phyloP scores from a whole-genome alignment of 192 early-diverging fungal species.

The Jimgerdemannia lactiflua region DNA sequence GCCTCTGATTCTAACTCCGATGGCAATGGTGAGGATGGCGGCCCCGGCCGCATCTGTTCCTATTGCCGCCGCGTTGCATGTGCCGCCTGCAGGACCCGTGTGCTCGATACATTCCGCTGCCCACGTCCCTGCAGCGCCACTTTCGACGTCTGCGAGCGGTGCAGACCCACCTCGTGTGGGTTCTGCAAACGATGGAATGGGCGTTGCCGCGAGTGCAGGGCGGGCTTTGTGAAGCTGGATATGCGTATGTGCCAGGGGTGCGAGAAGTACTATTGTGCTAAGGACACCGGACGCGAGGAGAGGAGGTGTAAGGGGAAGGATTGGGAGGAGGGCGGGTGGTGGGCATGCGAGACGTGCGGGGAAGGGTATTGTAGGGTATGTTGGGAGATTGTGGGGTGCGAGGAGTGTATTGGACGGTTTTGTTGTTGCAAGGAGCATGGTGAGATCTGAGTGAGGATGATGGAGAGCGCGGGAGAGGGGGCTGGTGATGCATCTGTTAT shows the following conservation, averaged over 20 bases:
- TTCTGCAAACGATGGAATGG: background rate
- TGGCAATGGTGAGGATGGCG: background rate
- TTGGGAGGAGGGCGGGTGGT: background rate
- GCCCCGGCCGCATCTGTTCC: background rate
- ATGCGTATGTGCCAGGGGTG: background rate
- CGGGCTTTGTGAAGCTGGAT: background rate
- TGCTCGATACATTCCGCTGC: background rate
- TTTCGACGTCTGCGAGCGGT: background rate
- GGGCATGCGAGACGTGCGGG: background rate
- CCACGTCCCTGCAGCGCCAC: background rate
- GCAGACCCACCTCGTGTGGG: background rate
- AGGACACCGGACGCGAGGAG: background rate
- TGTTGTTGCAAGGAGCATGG: background rate
- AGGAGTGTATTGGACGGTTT: background rate
- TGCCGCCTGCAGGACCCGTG: background rate
- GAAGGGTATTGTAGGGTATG: background rate
- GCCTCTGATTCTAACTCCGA: background rate
- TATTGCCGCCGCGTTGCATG: background rate
- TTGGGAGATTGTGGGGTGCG: background rate
- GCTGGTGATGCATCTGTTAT: too few relatives aligned
- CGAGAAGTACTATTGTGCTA: background rate
- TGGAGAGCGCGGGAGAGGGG: too few relatives aligned
- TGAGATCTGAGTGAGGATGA: background rate
- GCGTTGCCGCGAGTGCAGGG: background rate
- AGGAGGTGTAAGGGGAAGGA: background rate